Conservation (phyloP, 352 stramenopile genomes). For the Globisporangium spiculum region DNA sequence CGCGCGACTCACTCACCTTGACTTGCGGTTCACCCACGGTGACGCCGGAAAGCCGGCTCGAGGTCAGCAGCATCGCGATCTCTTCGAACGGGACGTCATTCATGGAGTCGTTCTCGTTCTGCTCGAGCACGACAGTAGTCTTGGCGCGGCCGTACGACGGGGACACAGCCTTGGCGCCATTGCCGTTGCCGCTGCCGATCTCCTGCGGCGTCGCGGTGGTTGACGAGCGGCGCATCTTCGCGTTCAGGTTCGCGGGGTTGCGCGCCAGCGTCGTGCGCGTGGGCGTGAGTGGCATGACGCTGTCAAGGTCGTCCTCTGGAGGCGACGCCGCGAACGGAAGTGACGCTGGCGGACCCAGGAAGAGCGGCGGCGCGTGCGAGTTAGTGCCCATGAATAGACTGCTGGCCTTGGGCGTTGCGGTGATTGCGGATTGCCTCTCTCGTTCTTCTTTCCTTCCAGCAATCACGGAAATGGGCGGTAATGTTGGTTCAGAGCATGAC, state of each 20-base stretch:
- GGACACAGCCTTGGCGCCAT: neutral
- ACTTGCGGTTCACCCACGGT: conserved; percentile 16
- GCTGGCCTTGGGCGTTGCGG: neutral
- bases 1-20: conserved; percentile 8
- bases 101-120: conserved; percentile 20
- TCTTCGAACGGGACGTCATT: conserved; percentile 25
- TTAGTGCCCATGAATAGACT: conserved; percentile 4
- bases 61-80: conserved; percentile 17
- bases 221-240: conserved; percentile 1
- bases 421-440: neutral
- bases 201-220: neutral
- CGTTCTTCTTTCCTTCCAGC: conserved; percentile 1
- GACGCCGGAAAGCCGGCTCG: conserved; percentile 6
- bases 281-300: neutral
- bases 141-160: conserved; percentile 12
- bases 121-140: conserved; percentile 10
- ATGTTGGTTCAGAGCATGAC: neutral
- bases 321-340: conserved; percentile 15
- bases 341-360: conserved; percentile 3
- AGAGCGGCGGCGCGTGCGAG: neutral
- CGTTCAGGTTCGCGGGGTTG: conserved; percentile 1
- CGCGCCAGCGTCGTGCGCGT: neutral
- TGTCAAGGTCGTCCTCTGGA: conserved; percentile 1
- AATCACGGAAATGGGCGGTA: neutral
- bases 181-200: neutral